Evolutionary conservation across 116 monocot species (phyloP), one percentile per base, ranked within the genome.

Genomic region (Trichopus zeylanicus): DNA sequence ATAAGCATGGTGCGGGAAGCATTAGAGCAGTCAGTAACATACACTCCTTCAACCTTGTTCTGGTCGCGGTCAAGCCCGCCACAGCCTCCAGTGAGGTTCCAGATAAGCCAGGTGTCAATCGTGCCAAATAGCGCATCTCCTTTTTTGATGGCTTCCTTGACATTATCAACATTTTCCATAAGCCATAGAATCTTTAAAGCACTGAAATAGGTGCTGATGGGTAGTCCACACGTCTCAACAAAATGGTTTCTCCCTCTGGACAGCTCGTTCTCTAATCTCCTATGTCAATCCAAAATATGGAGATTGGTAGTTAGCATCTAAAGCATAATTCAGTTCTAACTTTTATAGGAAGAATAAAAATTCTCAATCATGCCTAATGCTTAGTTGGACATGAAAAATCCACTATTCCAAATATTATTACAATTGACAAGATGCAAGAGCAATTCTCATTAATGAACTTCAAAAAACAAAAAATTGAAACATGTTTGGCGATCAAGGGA

Each of bases 1-100:
- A 95, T 95, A 5, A 95, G 81, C 90, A 95, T 95, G 34, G 95
- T 95, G 18, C 95, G 54, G 15, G 89, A 72, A 3, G 95, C 95
- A 60, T 95, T 90, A 1, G 90, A 90, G 72, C 89, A 89, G 53
- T 90, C 95, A 3, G 95, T 95, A 59, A 95, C 81, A 48, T 95
- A 83, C 35, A 76, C 18, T 51, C 80, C 91, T 20, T 51, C 49
- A 5, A 75, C 75, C 4, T 26, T 18, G 2, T 67, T 65, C 46
- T 56, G 47, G 11, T 61, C 69, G 5, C 60, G 61, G 16, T 72
- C 55, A 19, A 35, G 60, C 1, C 60, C 53, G 22, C 67, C 76
- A 12, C 51, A 29, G 24, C 89, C 90, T 27, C 90, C 87, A 3
- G 90, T 95, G 48, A 95, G 87, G 66, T 95, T 95, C 95, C 90